phyloP scores from a whole-genome alignment of 1,284 basidiomycete species.

The Sutorius eximius region DNA sequence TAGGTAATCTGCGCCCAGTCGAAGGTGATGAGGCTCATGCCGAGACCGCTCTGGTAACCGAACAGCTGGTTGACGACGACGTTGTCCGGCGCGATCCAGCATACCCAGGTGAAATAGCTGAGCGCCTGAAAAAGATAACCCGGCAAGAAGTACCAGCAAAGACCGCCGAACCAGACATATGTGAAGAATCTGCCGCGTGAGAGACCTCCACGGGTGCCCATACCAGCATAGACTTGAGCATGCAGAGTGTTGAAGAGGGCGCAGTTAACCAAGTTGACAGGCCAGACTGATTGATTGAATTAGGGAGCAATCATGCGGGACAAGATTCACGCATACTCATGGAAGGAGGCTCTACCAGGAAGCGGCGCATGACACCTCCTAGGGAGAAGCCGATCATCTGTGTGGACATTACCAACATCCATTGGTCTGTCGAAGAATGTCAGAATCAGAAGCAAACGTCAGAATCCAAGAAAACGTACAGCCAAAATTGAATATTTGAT shows the following conservation, averaged over 20 bases:
- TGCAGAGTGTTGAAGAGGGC: slow-evolving; percentile 83
- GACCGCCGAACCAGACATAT: slow-evolving; percentile 57
- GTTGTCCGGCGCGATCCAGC: slow-evolving; percentile 80
- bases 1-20: slow-evolving; percentile 68
- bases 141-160: slow-evolving; percentile 69
- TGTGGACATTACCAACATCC: slow-evolving; percentile 81
- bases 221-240: slow-evolving; percentile 60
- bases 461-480: slow-evolving; percentile 38
- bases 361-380: slow-evolving; percentile 76
- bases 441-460: background rate
- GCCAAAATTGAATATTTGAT: slow-evolving; percentile 62
- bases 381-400: slow-evolving; percentile 88
- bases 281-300: slow-evolving; percentile 65
- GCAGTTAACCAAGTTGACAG: slow-evolving; percentile 77
- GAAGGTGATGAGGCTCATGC: slow-evolving; percentile 73
- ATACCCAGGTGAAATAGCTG: slow-evolving; percentile 65
- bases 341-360: slow-evolving; percentile 84
- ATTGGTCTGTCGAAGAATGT: slow-evolving; percentile 64
- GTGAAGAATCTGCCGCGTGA: slow-evolving; percentile 78
- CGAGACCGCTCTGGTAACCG: slow-evolving; percentile 74
- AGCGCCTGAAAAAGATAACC: slow-evolving; percentile 76
- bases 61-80: slow-evolving; percentile 73
- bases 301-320: background rate
- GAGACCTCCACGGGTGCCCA: slow-evolving; percentile 64
- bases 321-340: slow-evolving; percentile 56